Evolutionary conservation across 2,329 filamentous ascomycete species (phyloP).

Genomic region (Pyrenophora tritici-repentis): DNA sequence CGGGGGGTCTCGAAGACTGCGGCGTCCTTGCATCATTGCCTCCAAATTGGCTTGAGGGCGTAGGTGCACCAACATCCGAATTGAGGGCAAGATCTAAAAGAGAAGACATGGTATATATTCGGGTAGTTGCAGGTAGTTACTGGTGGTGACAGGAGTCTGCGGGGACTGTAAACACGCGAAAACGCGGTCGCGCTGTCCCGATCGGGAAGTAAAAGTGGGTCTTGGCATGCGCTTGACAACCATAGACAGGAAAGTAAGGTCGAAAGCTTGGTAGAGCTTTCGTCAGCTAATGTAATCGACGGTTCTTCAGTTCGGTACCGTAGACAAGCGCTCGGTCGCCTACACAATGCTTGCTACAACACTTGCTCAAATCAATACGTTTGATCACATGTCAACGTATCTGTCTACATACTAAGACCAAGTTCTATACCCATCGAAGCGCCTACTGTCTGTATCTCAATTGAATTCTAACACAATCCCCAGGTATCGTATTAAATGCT

Average conservation of each 20-base stretch:
- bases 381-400: too few species aligned
- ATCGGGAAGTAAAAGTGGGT: conserved; percentile 24
- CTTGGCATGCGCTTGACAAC: conserved; percentile 7
- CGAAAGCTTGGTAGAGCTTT: too few species aligned
- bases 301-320: too few species aligned
- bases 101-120: conserved; percentile 54
- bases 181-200: conserved; percentile 28
- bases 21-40: conserved; percentile 44
- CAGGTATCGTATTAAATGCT: conserved; percentile 3
- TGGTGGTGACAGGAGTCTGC: conserved; percentile 11
- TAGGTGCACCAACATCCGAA: conserved; percentile 50
- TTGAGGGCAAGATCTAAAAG: conserved; percentile 56
- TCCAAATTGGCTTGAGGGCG: conserved; percentile 44
- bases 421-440: too few species aligned
- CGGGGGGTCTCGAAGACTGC: conserved; percentile 61
- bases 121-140: conserved; percentile 9
- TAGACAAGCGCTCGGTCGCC: too few species aligned
- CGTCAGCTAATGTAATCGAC: too few species aligned
- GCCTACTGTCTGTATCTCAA: neutral
- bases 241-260: too few species aligned
- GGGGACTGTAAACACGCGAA: conserved; percentile 29
- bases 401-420: too few species aligned
- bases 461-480: neutral
- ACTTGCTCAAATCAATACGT: too few species aligned
- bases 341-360: too few species aligned